Base-by-base conservation (phyloP, 345 rosid species). In the Brassica rapa region DNA sequence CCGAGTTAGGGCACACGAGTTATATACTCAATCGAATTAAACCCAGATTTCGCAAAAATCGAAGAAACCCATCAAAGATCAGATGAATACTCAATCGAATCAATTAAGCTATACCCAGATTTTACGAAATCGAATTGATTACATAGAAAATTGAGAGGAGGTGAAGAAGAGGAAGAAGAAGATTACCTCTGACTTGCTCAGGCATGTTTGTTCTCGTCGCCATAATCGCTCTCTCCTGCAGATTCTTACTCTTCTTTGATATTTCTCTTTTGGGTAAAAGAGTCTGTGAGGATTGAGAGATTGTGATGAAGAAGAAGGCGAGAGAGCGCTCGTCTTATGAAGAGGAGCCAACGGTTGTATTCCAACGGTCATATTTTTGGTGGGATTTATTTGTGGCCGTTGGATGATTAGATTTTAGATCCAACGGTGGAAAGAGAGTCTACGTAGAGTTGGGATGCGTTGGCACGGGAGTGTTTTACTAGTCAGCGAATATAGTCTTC, bases 331-430 rank as follows among this genome's bases (percentile, higher is more conserved):
- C 35, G 57, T 49, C 73, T 75, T 81, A 81, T 81, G 81, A 72
- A 81, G 81, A 71, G 14, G 80, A 75, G 68, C 29, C 63, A 76
- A 75, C 83, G 73, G 77, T 71, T 81, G 65, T 10, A 75, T 71
- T 76, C 3, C 73, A 81, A 81, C 83, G 83, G 83, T 81, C 83
- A 81, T 65, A 81, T 70, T 75, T 80, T 56, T 10, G 4, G 57
- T 24, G 0, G 0, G 0, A 57, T 65, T 14, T 14, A 0, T 75
- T 65, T 41, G 0, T 29, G 25, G 63, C 80, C 80, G 77, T 80
- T 70, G 19, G 83, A 80, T 80, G 43, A 74, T 5, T 53, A 16
- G 21, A 25, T 27, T 39, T 9, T 46, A 46, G 69, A 79, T 74
- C 75, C 16, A 62, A 74, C 79, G 78, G 75, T 74, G 32, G 11